phyloP scores from a whole-genome alignment of 139 green algal species.

The Micractinium sp. region DNA sequence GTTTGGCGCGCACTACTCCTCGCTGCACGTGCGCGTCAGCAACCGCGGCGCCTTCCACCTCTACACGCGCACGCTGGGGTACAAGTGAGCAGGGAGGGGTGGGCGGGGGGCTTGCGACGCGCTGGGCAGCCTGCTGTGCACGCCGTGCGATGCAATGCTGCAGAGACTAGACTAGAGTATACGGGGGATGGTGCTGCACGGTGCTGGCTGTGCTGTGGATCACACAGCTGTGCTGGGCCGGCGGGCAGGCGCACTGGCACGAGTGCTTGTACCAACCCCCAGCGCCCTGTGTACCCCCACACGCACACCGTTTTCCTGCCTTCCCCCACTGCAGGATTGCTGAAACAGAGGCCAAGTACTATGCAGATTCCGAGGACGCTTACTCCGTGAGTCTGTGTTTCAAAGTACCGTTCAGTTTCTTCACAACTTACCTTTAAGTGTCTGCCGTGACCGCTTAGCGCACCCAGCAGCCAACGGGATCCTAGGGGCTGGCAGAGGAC shows the following conservation, averaged over 20 bases:
- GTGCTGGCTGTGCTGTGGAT: not conserved
- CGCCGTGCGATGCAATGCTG: not conserved
- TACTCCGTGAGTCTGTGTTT: not conserved
- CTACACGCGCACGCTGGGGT: conserved; percentile 94
- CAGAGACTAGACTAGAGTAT: too few relatives aligned
- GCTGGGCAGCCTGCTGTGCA: not conserved
- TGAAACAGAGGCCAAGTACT: conserved; percentile 97
- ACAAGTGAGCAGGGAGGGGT: conserved; percentile 67
- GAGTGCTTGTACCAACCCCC: not conserved
- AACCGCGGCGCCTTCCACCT: conserved; percentile 97
- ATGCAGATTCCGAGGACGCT: conserved; percentile 64
- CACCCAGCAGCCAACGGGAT: not conserved
- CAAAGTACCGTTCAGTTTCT: not conserved
- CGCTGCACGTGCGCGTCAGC: conserved; percentile 95
- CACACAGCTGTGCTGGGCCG: too few relatives aligned
- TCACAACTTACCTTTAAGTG: not conserved
- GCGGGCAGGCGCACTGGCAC: not conserved
- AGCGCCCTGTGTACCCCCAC: too few relatives aligned
- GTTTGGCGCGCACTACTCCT: conserved; percentile 95
- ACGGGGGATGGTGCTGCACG: too few relatives aligned
- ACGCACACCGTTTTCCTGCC: not conserved
- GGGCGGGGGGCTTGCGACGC: too few relatives aligned
- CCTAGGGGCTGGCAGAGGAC: too few relatives aligned
- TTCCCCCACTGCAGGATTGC: conserved; percentile 71
- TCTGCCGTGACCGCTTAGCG: not conserved